phyloP scores from a whole-genome alignment of 352 stramenopile genomes.

The Pythium rhizo-oryzae region DNA sequence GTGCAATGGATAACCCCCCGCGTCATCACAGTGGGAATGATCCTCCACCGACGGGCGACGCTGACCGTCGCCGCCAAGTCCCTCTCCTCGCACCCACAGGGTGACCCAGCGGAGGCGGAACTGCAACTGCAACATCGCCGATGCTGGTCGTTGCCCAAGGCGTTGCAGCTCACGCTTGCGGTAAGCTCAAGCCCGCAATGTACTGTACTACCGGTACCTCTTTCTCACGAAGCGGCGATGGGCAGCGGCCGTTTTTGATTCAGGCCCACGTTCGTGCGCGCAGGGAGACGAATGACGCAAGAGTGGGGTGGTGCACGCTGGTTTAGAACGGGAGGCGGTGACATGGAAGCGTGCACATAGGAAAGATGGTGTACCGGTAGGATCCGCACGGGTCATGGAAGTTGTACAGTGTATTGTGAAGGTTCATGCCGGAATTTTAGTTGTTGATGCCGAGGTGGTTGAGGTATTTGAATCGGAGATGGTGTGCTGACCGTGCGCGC shows the following conservation, averaged over 20 bases:
- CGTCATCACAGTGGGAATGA: constrained; percentile 23
- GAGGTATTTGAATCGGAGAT: constrained; percentile 88
- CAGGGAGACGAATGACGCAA: background rate
- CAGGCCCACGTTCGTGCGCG: constrained; percentile 3
- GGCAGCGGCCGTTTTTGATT: background rate
- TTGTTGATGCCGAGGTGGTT: constrained; percentile 87
- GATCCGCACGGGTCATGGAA: background rate
- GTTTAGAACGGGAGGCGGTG: background rate
- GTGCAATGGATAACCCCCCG: background rate
- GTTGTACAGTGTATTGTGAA: background rate
- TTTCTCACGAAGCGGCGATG: background rate
- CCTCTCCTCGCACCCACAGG: background rate
- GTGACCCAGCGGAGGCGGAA: background rate
- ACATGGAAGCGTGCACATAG: background rate
- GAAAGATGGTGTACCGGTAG: background rate
- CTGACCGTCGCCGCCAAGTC: background rate
- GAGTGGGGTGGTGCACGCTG: too few relatives aligned
- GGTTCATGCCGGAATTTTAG: constrained; percentile 22
- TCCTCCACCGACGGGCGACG: background rate
- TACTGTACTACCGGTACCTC: too few relatives aligned
- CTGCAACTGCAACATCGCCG: constrained; percentile 16
- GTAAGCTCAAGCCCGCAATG: too few relatives aligned
- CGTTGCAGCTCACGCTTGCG: too few relatives aligned
- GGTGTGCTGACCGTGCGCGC: constrained; percentile 65
- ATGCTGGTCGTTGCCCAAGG: too few relatives aligned